phyloP scores from a whole-genome alignment of 768 basidiomycete species.

The Clitopilus hobsonii region DNA sequence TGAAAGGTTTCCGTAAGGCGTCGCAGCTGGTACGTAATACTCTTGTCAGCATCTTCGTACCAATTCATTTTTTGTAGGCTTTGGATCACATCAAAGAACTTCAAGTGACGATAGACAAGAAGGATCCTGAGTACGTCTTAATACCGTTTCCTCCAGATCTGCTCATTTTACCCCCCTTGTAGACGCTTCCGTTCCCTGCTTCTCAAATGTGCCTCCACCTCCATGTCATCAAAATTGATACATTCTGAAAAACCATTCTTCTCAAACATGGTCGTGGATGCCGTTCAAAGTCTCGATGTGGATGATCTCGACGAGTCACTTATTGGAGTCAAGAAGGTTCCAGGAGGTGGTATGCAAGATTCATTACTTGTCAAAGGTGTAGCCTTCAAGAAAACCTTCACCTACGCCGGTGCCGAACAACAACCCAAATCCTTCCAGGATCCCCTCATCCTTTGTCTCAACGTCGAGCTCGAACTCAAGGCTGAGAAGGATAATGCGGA shows the following conservation, averaged over 20 bases:
- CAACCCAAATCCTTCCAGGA: conserved; percentile 91
- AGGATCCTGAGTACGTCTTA: conserved; percentile 74
- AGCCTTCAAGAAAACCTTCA: conserved; percentile 99
- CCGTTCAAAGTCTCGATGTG: conserved; percentile 89
- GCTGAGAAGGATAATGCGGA: conserved; percentile 99
- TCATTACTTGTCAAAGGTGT: conserved; percentile 87
- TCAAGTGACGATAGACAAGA: conserved; percentile 86
- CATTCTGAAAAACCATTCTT: conserved; percentile 99
- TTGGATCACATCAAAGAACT: conserved; percentile 83
- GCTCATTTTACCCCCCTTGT: conserved; percentile 13
- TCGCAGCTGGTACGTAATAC: conserved; percentile 65
- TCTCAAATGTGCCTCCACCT: conserved; percentile 94
- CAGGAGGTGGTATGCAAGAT: conserved; percentile 97
- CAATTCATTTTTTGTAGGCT: conserved; percentile 44
- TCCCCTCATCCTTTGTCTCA: conserved; percentile 89
- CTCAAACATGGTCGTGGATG: conserved; percentile 97
- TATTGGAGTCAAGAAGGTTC: conserved; percentile 96
- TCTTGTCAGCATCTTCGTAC: conserved; percentile 5
- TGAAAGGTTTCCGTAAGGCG: conserved; percentile 92
- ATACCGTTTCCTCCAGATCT: conserved; percentile 3
- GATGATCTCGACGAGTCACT: conserved; percentile 92
- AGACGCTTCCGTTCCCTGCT: conserved; percentile 93
- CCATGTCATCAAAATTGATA: conserved; percentile 99
- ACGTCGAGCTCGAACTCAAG: conserved; percentile 97
- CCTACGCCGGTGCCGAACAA: conserved; percentile 98